phyloP scores from a whole-genome alignment of 2,329 filamentous ascomycete genomes.

The Scedosporium apiospermum region DNA sequence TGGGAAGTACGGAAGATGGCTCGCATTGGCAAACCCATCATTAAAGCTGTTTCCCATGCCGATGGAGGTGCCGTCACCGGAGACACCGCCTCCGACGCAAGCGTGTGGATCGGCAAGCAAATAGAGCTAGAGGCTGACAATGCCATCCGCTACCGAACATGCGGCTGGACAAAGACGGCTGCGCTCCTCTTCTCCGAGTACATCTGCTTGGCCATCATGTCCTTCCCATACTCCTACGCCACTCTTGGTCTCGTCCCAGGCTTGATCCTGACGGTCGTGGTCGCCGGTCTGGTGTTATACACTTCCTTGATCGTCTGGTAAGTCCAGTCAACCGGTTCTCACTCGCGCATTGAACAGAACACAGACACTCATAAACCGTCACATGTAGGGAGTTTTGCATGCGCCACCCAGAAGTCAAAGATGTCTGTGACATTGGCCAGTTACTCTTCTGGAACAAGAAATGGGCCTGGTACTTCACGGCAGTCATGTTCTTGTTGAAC shows the following conservation, averaged over 20 bases:
- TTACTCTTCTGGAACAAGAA: constrained; percentile 82
- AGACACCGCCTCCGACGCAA: neutral
- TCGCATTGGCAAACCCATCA: neutral
- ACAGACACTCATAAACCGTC: neutral
- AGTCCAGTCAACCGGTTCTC: neutral
- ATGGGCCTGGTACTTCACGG: constrained; percentile 60
- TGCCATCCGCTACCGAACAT: constrained; percentile 85
- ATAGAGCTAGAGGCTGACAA: constrained; percentile 67
- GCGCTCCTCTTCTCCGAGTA: constrained; percentile 90
- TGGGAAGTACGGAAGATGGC: neutral
- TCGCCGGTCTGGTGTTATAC: constrained; percentile 73
- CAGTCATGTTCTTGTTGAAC: constrained; percentile 86
- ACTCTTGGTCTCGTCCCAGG: constrained; percentile 77
- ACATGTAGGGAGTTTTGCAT: constrained; percentile 78
- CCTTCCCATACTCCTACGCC: constrained; percentile 88
- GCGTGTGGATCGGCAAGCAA: constrained; percentile 44
- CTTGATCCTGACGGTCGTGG: constrained; percentile 69
- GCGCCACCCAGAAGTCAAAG: constrained; percentile 79
- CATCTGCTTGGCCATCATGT: constrained; percentile 89
- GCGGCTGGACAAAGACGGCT: constrained; percentile 92
- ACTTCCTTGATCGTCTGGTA: constrained; percentile 35
- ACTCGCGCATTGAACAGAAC: too few relatives aligned
- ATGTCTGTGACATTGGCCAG: constrained; percentile 93
- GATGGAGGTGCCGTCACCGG: neutral
- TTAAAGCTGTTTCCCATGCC: neutral